phyloP scores from a whole-genome alignment of 257 asterid species.

The Nicotiana tomentosiformis region DNA sequence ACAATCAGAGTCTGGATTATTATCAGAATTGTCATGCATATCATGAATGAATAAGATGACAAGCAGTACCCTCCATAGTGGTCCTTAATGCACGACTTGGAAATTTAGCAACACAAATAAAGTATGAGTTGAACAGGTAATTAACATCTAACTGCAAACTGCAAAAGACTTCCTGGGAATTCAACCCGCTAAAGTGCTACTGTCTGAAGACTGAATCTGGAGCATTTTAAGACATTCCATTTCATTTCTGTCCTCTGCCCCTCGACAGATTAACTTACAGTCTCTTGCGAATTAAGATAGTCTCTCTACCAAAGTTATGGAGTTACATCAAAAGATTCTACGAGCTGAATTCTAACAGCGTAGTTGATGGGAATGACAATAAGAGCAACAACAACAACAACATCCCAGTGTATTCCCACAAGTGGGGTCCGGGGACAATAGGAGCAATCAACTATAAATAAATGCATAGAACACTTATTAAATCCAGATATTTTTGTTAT shows the following conservation, averaged over 20 bases:
- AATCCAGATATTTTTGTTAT: not conserved
- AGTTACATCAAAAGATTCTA: not conserved
- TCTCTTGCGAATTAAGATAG: not conserved
- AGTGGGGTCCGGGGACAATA: not conserved
- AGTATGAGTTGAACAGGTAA: not conserved
- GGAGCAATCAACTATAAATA: not conserved
- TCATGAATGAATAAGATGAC: not conserved
- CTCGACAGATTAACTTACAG: not conserved
- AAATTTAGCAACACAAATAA: not conserved
- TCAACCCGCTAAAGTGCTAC: not conserved
- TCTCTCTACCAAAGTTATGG: not conserved
- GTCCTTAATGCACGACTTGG: not conserved
- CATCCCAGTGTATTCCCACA: no score
- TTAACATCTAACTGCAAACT: not conserved
- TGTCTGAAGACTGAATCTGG: not conserved
- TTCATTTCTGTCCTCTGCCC: not conserved
- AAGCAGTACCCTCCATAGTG: not conserved
- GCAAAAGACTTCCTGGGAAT: not conserved
- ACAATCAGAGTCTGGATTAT: not conserved
- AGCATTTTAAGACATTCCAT: not conserved
- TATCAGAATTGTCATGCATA: not conserved
- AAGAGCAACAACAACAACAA: not conserved
- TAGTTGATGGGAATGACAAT: not conserved
- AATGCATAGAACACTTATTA: not conserved
- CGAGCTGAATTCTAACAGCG: not conserved